Base-by-base conservation (phyloP, 1,139 yeast species). In the Zygoascus hellenicus region DNA sequence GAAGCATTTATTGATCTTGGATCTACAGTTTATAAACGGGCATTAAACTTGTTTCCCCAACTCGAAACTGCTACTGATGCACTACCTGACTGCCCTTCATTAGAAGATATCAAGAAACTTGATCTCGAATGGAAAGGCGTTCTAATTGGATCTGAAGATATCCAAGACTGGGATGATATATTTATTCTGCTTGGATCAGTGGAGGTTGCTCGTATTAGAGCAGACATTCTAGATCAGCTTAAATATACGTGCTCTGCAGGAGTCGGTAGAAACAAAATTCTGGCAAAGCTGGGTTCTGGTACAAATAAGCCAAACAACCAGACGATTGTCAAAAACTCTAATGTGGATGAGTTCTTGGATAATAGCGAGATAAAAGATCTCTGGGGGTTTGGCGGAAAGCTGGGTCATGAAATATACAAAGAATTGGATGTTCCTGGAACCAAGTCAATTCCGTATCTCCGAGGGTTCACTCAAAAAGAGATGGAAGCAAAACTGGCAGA, bases 211-310 rank as follows among this genome's bases (percentile, higher is more conserved):
- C 71, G 76, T 0, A 66, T 88, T 2, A 69, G 98, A 36, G 54
- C 63, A 13, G 64, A 69, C 16, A 76, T 92, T 3, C 71, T 69
- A 51, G 61, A 69, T 0, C 74, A 73, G 33, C 68, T 90, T 42
- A 83, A 86, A 1, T 92, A 87, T 60, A 87, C 95, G 0, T 88
- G 97, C 0, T 88, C 97, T 0, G 94, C 95, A 15, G 98, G 98
- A 0, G 66, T 92, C 2, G 85, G 87, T 0, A 69, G 83, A 16
- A 85, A 80, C 48, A 88, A 88, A 61, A 76, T 81, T 2, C 65
- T 90, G 17, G 92, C 97, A 2, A 92, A 92, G 61, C 67, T 92
- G n/a, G 96, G 95, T 0, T 89, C 95, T 10, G 95, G 92, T 2
- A 81, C 71, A 57, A 74, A 76, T 47, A 92, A 92, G 58, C 98